Percentiles rank a stretch among this genome's conserved stretches.
These are phyloP conservation scores for Penicillium riverlandense DNA, from an alignment of 495 filamentous ascomycete species.

Conservation along the genomic window DNA sequence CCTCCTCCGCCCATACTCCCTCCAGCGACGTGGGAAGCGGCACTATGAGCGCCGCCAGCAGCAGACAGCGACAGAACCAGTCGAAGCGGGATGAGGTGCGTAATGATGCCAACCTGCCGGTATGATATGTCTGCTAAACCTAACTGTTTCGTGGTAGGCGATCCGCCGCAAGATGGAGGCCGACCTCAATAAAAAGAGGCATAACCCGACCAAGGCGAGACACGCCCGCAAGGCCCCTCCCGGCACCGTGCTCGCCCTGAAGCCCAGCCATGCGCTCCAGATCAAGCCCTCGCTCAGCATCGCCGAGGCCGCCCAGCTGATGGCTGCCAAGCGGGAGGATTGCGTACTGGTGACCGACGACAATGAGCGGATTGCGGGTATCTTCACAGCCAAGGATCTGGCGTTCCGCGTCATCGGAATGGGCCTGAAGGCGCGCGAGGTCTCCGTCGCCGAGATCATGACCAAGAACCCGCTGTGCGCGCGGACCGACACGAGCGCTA, in stretches of 20 bases:
- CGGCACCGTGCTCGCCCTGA: conserved; percentile 89
- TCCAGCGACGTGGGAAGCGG: conserved; percentile 41
- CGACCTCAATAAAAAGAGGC: conserved; percentile 96
- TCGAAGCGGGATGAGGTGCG: conserved; percentile 96
- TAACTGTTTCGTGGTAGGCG: conserved; percentile 48
- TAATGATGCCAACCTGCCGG: background rate
- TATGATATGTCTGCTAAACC: too few relatives aligned
- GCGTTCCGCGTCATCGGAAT: conserved; percentile 93
- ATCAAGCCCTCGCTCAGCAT: conserved; percentile 95
- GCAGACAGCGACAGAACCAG: conserved; percentile 84
- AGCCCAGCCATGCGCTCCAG: conserved; percentile 91
- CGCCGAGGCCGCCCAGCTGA: conserved; percentile 93
- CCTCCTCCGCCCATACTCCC: conserved; percentile 52
- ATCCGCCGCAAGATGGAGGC: conserved; percentile 95
- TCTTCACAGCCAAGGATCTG: conserved; percentile 98
- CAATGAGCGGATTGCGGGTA: conserved; percentile 94
- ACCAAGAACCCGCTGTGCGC: conserved; percentile 98
- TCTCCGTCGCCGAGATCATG: conserved; percentile 98
- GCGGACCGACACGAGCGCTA: conserved; percentile 94
- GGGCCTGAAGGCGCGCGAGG: conserved; percentile 81
- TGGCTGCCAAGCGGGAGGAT: conserved; percentile 98
- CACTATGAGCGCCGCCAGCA: conserved; percentile 66
- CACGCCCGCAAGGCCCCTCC: conserved; percentile 89
- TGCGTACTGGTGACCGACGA: conserved; percentile 99
- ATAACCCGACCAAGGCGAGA: conserved; percentile 64